Conservation (phyloP, 2,329 filamentous ascomycete genomes). For the Xylariaceae sp. region DNA sequence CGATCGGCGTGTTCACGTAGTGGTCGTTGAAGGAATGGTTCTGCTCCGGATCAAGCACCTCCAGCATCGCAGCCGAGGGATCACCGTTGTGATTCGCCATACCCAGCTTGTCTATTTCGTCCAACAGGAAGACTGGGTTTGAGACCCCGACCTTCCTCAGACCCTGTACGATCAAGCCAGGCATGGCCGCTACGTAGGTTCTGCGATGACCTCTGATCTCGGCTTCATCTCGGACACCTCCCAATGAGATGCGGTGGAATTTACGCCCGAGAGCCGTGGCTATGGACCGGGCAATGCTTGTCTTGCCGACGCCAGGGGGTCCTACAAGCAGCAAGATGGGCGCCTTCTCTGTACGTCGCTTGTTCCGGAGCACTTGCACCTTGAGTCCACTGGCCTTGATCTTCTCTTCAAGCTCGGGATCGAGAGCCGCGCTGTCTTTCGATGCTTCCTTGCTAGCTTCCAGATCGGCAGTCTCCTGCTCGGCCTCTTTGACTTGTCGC, state of each 20-base stretch:
- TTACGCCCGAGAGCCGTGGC: slow-evolving; percentile 88
- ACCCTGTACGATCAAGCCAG: slow-evolving; percentile 87
- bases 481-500: slow-evolving; percentile 64
- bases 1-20: slow-evolving; percentile 92
- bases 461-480: slow-evolving; percentile 48
- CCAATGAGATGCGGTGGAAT: slow-evolving; percentile 94
- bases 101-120: slow-evolving; percentile 97
- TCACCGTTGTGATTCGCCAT: slow-evolving; percentile 90
- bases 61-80: slow-evolving; percentile 93
- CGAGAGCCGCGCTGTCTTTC: slow-evolving; percentile 26
- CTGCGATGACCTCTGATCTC: slow-evolving; percentile 92
- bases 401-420: slow-evolving; percentile 36
- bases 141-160: slow-evolving; percentile 92
- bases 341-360: slow-evolving; percentile 88
- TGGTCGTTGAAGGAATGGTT: slow-evolving; percentile 94
- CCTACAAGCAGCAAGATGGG: slow-evolving; percentile 91
- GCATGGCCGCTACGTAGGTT: slow-evolving; percentile 99
- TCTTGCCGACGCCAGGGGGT: slow-evolving; percentile 93
- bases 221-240: slow-evolving; percentile 91
- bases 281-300: slow-evolving; percentile 86
- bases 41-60: slow-evolving; percentile 95
- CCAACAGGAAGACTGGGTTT: slow-evolving; percentile 91
- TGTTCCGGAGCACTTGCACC: slow-evolving; percentile 69
- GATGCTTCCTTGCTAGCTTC: slow-evolving; percentile 37
- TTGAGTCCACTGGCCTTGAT: slow-evolving; percentile 51